Base-by-base conservation (phyloP, 1,284 basidiomycete genomes). In the Wolfiporia cocos region DNA sequence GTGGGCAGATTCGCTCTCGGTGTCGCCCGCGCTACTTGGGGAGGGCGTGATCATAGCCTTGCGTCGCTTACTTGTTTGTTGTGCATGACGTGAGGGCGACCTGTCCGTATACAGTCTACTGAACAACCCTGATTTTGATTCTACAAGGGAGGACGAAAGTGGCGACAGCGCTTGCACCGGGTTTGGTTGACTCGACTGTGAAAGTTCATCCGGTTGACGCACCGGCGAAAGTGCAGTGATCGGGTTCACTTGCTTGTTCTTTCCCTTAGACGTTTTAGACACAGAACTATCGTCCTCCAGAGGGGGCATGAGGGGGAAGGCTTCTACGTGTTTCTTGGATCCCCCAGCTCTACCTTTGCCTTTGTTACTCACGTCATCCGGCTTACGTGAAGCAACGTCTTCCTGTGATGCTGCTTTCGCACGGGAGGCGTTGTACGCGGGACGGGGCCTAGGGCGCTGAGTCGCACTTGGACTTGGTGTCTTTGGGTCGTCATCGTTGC, bases 391-490 rank as follows among this genome's bases (percentile, higher is more conserved):
- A 10, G 34, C 21, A 4, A 10, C 36, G 17, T 32, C 20, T 10
- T 41, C 30, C 3, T 26, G 15, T 29, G 31, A 15, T 43, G 14
- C 29, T 9, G 18, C 17, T 21, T 22, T 7, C 18, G 24, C 29
- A 12, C 9, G 18, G 3, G 15, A 19, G 41, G 29, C 49, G 30
- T 47, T 49, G 31, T 49, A 42, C 7, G 42, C 43, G 2, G 53
- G 53, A 5, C 49, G 46, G 0, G 53, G 51, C 2, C 11, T 42
- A 0, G 47, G 47, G 3, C 49, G 48, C 21, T 32, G 34, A 9
- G 38, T 19, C 18, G 31, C 17, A 4, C 44, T 33, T 11, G 48
- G 41, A 12, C 51, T 47, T 2, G 54, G 54, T 1, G 54, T 55
- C 36, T 22, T 23, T 7, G 40, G 34, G 10, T 48, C 43, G 12